These are phyloP conservation scores for Phytopythium aichiense DNA, from an alignment of 352 stramenopile species.

Conservation along the genomic window DNA sequence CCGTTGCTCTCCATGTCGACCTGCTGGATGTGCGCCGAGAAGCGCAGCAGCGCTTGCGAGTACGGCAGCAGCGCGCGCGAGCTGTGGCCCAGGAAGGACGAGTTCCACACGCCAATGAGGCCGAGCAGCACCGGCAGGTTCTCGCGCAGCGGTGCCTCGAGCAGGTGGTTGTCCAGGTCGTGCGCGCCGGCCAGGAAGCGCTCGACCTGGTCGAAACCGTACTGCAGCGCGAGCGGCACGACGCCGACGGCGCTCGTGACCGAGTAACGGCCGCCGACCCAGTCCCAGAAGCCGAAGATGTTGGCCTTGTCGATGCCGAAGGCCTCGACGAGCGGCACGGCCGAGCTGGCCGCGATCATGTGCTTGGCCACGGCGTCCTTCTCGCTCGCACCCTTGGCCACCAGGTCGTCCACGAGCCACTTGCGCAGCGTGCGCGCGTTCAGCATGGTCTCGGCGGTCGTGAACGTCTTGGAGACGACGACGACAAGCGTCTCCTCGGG, in stretches of 20 bases:
- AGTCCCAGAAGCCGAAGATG: constrained; percentile 99
- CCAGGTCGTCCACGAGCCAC: constrained; percentile 94
- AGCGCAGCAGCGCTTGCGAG: constrained; percentile 92
- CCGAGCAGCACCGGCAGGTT: constrained; percentile 98
- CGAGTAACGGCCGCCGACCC: constrained; percentile 97
- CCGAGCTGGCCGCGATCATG: constrained; percentile 89
- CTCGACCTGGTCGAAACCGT: constrained; percentile 90
- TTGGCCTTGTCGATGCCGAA: constrained; percentile 95
- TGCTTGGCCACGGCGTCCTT: constrained; percentile 91
- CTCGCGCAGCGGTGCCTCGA: constrained; percentile 86
- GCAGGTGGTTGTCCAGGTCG: constrained; percentile 97
- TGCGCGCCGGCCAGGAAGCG: constrained; percentile 95
- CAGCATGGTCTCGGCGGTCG: constrained; percentile 98
- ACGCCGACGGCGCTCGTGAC: constrained; percentile 97
- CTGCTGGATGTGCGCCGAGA: constrained; percentile 97
- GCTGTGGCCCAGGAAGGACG: constrained; percentile 95
- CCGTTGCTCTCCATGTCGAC: constrained; percentile 99
- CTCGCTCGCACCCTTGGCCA: constrained; percentile 71
- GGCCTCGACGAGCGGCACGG: constrained; percentile 73
- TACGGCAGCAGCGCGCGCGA: constrained; percentile 91
- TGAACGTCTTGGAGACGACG: constrained; percentile 99
- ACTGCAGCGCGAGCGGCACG: constrained; percentile 95
- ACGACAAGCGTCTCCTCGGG: constrained; percentile 96
- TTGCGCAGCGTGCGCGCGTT: constrained; percentile 95
- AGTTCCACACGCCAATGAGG: constrained; percentile 98